phyloP scores from a whole-genome alignment of 768 basidiomycete genomes.

The Lactifluus subvellereus region DNA sequence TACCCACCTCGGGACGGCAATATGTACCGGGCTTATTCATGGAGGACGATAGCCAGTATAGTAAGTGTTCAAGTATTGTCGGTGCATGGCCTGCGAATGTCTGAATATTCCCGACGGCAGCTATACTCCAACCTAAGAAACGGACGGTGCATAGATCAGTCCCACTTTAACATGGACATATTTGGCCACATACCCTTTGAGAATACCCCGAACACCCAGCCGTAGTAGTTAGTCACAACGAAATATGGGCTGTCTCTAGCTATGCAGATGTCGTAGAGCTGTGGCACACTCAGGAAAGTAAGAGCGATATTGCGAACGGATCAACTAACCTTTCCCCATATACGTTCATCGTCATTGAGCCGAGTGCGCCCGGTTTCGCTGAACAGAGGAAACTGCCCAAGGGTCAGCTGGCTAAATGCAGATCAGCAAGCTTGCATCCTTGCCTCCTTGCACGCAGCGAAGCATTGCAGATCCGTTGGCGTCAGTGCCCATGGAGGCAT shows the following conservation, averaged over 20 bases:
- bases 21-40: conserved; percentile 20
- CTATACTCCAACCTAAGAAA: conserved; percentile 19
- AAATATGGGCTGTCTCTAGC: conserved; percentile 23
- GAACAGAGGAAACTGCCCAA: conserved; percentile 18
- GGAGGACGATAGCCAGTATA: conserved; percentile 23
- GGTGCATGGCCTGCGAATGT: background rate
- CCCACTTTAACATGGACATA: background rate
- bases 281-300: background rate
- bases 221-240: conserved; percentile 26
- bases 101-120: conserved; percentile 9
- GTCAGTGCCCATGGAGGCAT: conserved; percentile 24
- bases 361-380: background rate
- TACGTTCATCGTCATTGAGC: conserved; percentile 15
- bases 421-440: background rate
- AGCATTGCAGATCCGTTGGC: conserved; percentile 14
- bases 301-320: background rate
- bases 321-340: conserved; percentile 22
- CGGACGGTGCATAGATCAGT: background rate
- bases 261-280: conserved; percentile 25
- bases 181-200: conserved; percentile 15
- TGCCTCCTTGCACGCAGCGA: conserved; percentile 19
- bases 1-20: conserved; percentile 23
- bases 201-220: conserved; percentile 28
- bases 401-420: background rate
- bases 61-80: conserved; percentile 16